Evolutionary conservation across 148 eudicot genomes (phyloP).

Genomic region (Vaccinium macrocarpon): DNA sequence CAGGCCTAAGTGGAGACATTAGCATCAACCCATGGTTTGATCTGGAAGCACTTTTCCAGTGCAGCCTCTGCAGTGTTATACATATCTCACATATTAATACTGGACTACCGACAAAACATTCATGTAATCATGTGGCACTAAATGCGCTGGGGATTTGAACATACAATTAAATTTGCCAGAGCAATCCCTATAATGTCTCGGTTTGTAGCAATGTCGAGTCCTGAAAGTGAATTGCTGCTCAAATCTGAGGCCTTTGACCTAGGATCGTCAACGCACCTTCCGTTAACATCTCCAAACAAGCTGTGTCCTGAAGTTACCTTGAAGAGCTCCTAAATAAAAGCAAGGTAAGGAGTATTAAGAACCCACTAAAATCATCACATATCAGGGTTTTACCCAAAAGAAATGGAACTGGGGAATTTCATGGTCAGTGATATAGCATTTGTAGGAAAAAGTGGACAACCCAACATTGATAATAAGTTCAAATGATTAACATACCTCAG

Average conservation of each 20-base stretch:
- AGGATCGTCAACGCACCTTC: slow-evolving; percentile 83
- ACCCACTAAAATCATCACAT: slow-evolving; percentile 6
- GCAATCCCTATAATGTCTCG: slow-evolving; percentile 85
- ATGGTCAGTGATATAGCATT: background rate
- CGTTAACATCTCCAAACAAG: slow-evolving; percentile 84
- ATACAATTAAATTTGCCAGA: slow-evolving; percentile 82
- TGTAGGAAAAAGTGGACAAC: background rate
- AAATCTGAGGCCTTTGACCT: slow-evolving; percentile 87
- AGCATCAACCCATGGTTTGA: slow-evolving; percentile 76
- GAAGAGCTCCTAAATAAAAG: slow-evolving; percentile 69
- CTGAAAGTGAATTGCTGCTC: slow-evolving; percentile 61
- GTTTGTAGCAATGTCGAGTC: slow-evolving; percentile 76
- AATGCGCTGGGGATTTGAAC: slow-evolving; percentile 21
- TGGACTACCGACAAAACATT: background rate
- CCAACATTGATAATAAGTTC: background rate
- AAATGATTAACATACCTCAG: slow-evolving; percentile 52
- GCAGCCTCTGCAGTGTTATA: slow-evolving; percentile 64
- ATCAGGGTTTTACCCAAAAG: slow-evolving; percentile 8
- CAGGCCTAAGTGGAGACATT: slow-evolving; percentile 82
- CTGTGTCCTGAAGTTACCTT: slow-evolving; percentile 76
- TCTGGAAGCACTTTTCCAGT: slow-evolving; percentile 95
- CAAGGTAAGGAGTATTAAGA: slow-evolving; percentile 7
- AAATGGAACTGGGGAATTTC: background rate
- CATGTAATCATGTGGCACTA: background rate
- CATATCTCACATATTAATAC: background rate